Conservation (phyloP, 371 early-diverging fungal species). For the Blastocladiella emersonii region DNA sequence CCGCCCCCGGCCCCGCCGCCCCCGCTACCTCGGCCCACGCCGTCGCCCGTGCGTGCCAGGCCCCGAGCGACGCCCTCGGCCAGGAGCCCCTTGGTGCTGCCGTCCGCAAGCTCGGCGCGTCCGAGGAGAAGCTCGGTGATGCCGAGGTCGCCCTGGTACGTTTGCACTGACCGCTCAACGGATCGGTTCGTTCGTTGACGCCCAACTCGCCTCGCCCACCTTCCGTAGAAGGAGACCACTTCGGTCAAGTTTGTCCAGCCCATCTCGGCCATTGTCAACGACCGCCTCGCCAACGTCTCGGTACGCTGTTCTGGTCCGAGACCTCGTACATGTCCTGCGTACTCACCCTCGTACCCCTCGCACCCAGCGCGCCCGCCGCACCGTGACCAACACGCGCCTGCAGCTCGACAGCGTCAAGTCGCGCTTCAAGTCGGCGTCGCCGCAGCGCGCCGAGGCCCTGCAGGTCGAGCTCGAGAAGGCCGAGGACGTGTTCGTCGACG, state of each 20-base stretch:
- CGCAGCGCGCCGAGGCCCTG: constrained; percentile 49
- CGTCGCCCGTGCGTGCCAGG: background rate
- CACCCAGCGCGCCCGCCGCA: constrained; percentile 62
- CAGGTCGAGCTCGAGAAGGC: constrained; percentile 70
- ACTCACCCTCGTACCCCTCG: constrained; percentile 1
- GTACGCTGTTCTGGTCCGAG: no score
- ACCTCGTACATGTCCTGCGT: background rate
- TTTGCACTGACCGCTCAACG: background rate
- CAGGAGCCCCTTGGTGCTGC: constrained; percentile 43
- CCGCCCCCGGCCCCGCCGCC: background rate
- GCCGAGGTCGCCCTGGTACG: constrained; percentile 51
- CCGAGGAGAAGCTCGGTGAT: constrained; percentile 69
- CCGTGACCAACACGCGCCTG: constrained; percentile 62
- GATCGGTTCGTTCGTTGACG: background rate
- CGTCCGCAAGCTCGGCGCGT: constrained; percentile 61
- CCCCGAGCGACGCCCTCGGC: background rate
- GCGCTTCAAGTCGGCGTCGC: constrained; percentile 47
- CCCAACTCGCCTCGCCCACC: no score
- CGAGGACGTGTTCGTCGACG: constrained; percentile 83
- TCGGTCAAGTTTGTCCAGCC: constrained; percentile 59
- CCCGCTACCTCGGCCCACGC: background rate
- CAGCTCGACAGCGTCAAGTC: constrained; percentile 71
- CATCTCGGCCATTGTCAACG: constrained; percentile 48
- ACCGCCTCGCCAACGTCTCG: constrained; percentile 58
- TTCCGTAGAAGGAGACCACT: constrained; percentile 49